A percentile compares a stretch with the other conserved stretches of the same genome.
Evolutionary conservation across 2,329 filamentous ascomycete species (phyloP).

Genomic region (Ambrosiella beaveri): DNA sequence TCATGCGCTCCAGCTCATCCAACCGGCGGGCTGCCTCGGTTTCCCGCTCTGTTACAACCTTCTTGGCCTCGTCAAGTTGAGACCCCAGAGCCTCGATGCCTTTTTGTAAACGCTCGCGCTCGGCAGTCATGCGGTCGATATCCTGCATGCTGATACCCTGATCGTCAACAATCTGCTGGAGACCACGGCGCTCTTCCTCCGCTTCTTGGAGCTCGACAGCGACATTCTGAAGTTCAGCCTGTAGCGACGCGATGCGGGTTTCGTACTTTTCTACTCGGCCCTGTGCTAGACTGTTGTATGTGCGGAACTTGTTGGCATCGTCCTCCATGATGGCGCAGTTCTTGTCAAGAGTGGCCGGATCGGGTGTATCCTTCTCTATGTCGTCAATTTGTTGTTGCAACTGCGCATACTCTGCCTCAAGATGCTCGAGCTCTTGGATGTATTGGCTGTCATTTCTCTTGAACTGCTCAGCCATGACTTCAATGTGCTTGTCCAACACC

Average conservation of each 20-base stretch:
- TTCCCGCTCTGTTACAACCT: slow-evolving; percentile 69
- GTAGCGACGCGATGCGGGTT: slow-evolving; percentile 60
- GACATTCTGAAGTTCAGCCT: slow-evolving; percentile 70
- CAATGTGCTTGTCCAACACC: slow-evolving; percentile 65
- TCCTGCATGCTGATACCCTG: slow-evolving; percentile 94
- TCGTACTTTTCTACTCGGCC: slow-evolving; percentile 82
- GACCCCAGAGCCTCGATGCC: slow-evolving; percentile 61
- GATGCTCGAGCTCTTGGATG: slow-evolving; percentile 61
- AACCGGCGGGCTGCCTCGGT: slow-evolving; percentile 69
- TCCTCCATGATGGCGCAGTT: slow-evolving; percentile 88
- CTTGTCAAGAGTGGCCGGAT: slow-evolving; percentile 69
- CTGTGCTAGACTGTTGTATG: slow-evolving; percentile 74
- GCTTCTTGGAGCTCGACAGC: slow-evolving; percentile 57
- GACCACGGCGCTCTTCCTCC: slow-evolving; percentile 60
- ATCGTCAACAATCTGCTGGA: slow-evolving; percentile 77
- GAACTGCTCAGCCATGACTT: slow-evolving; percentile 76
- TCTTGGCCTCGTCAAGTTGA: slow-evolving; percentile 72
- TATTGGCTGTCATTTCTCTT: slow-evolving; percentile 73
- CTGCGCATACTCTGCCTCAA: slow-evolving; percentile 72
- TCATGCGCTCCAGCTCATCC: slow-evolving; percentile 77
- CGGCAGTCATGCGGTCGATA: slow-evolving; percentile 96
- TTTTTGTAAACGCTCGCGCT: slow-evolving; percentile 83
- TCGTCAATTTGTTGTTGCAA: slow-evolving; percentile 77
- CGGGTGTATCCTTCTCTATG: slow-evolving; percentile 69
- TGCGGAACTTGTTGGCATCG: slow-evolving; percentile 86